Base-by-base conservation (phyloP, 495 filamentous ascomycete genomes). In the Lepidopterella palustris region DNA sequence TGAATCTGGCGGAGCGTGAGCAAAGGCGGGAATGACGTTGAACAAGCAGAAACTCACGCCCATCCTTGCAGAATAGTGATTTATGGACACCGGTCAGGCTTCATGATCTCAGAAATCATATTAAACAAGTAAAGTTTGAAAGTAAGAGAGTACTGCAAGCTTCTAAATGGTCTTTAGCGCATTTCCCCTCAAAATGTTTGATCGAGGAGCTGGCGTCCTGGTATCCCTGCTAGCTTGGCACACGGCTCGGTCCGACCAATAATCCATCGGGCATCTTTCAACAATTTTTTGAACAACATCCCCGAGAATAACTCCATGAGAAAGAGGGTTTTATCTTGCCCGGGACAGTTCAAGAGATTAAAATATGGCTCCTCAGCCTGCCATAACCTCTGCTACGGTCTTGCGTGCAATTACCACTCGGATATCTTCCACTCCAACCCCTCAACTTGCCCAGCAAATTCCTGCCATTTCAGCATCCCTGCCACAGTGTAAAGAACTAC, bases 361-460 rank as follows among this genome's bases (percentile, higher is more conserved):
- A 24, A 62, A 1, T 1, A 62, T 57, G 55, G 59, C 49, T 2
- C 23, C 56, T 21, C 57, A 51, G n/a, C 6, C 53, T 11, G 21
- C 58, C 9, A 15, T 8, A 5, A 15, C 20, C 15, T 27, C 56
- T 6, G 10, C 49, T 60, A 23, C 65, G 8, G 58, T 65, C 18
- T 59, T 73, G 0, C 67, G 68, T 9, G 63, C 71, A 2, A 57
- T 73, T 20, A 70, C 61, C 9, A 73, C 68, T 28, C 71, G 72
- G 0, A 39, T 74, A 1, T 67, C 71, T 0, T 70, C 73, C 4
- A 68, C 72, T 1, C 49, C 70, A 11, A 59, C 65, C 13, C 40
- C 62, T 21, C 65, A 70, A 26, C 63, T 76, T 3, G 70, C 71
- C 0, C 59, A 58, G 9, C 54, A 74, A 8, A 64, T 71, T 15